A percentile compares a stretch with the other conserved stretches of the same genome.
Evolutionary conservation across 257 asterid genomes (phyloP).

Genomic region (Nemophila menziesii): DNA sequence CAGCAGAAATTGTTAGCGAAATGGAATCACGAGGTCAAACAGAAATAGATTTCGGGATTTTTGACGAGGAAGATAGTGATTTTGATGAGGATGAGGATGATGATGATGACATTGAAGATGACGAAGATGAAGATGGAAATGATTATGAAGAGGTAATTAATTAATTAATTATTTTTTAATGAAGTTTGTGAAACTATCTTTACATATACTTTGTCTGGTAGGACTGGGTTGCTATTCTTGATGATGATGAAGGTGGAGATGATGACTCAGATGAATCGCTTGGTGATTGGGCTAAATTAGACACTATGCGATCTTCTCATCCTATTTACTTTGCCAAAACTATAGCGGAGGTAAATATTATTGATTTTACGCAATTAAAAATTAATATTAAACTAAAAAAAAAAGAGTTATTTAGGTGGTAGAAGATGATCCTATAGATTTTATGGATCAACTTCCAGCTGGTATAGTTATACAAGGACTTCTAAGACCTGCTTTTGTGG

Average conservation of each 20-base stretch:
- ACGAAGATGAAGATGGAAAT: constrained; percentile 32
- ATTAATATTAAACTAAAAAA: background rate
- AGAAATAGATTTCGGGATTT: constrained; percentile 56
- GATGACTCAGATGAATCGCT: constrained; percentile 71
- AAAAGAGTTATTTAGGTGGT: constrained; percentile 36
- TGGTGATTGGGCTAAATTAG: constrained; percentile 96
- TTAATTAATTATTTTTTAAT: constrained; percentile 6
- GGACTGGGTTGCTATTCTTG: constrained; percentile 89
- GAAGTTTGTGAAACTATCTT: constrained; percentile 12
- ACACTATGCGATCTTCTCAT: constrained; percentile 91
- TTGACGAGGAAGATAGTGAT: constrained; percentile 62
- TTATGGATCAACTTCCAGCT: constrained; percentile 88
- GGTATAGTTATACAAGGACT: constrained; percentile 91
- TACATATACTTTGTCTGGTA: constrained; percentile 22
- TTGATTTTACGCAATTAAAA: background rate
- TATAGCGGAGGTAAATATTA: constrained; percentile 54
- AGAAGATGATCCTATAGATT: constrained; percentile 75
- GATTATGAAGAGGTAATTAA: constrained; percentile 35
- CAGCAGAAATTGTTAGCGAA: constrained; percentile 73
- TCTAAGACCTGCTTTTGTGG: constrained; percentile 80
- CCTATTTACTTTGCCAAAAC: constrained; percentile 89
- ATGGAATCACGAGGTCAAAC: constrained; percentile 61
- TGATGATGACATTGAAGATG: constrained; percentile 45
- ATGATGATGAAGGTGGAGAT: constrained; percentile 52
- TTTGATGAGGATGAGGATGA: constrained; percentile 61